These are phyloP conservation scores for Ottelia alismoides DNA, from an alignment of 106 monocot genomes.

Conservation along the genomic window DNA sequence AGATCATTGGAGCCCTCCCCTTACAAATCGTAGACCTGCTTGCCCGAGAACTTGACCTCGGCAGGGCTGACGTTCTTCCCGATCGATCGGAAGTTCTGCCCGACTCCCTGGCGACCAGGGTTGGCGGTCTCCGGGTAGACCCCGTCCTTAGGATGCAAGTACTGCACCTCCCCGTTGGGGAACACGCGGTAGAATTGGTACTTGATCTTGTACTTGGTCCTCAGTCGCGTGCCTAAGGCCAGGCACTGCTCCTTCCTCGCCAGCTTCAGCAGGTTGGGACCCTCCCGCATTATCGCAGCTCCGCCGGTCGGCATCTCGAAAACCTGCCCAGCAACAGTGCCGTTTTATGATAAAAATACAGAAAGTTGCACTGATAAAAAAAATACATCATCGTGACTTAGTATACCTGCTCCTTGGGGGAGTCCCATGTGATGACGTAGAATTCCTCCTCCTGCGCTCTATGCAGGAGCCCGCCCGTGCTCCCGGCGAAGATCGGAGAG, in stretches of 20 bases:
- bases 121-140: constrained; percentile 98
- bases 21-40: constrained; percentile 71
- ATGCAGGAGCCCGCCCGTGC: constrained; percentile 88
- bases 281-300: constrained; percentile 86
- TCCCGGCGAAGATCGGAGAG: constrained; percentile 84
- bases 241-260: constrained; percentile 95
- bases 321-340: too few relatives aligned
- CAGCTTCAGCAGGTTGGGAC: constrained; percentile 90
- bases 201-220: constrained; percentile 97
- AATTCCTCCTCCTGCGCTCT: constrained; percentile 95
- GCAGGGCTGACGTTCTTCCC: constrained; percentile 88
- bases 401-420: constrained; percentile 88
- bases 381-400: too few relatives aligned
- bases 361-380: too few relatives aligned
- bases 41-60: constrained; percentile 95
- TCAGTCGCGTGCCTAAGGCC: constrained; percentile 69
- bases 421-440: constrained; percentile 94
- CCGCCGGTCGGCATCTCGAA: constrained; percentile 99
- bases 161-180: constrained; percentile 97
- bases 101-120: constrained; percentile 76
- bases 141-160: constrained; percentile 93
- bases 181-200: constrained; percentile 97
- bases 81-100: constrained; percentile 58
- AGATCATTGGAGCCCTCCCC: too few relatives aligned
- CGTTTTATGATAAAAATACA: too few relatives aligned